phyloP scores from a whole-genome alignment of 2,329 filamentous ascomycete genomes.

The Metarhizium humberi region DNA sequence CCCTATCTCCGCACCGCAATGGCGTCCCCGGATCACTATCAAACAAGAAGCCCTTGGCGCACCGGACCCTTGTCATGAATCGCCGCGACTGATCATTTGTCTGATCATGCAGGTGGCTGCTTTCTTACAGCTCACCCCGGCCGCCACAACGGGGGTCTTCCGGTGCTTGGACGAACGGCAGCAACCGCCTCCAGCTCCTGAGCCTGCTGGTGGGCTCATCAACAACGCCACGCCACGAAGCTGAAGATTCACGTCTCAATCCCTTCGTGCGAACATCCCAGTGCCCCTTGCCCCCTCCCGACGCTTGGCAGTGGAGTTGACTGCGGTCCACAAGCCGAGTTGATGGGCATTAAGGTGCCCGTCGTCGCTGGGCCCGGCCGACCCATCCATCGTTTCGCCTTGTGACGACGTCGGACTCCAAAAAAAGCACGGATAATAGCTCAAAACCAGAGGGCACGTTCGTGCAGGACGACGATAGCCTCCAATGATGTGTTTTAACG shows the following conservation, averaged over 20 bases:
- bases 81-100: neutral
- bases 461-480: neutral
- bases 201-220: neutral
- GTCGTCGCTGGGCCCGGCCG: neutral
- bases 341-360: neutral
- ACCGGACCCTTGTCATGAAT: neutral
- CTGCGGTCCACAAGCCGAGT: neutral
- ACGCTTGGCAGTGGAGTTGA: neutral
- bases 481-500: neutral
- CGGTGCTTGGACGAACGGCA: neutral
- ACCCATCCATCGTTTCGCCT: neutral
- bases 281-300: too few relatives aligned
- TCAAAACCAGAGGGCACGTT: neutral
- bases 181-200: neutral
- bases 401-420: neutral
- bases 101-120: neutral
- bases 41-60: too few relatives aligned
- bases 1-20: too few relatives aligned
- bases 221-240: neutral
- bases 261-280: too few relatives aligned
- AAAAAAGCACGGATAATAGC: neutral
- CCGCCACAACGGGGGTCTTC: neutral
- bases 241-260: neutral
- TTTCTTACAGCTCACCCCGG: neutral
- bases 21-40: too few relatives aligned